These are phyloP conservation scores for Metschnikowia arizonensis DNA, from an alignment of 805 yeast genomes.

Conservation along the genomic window DNA sequence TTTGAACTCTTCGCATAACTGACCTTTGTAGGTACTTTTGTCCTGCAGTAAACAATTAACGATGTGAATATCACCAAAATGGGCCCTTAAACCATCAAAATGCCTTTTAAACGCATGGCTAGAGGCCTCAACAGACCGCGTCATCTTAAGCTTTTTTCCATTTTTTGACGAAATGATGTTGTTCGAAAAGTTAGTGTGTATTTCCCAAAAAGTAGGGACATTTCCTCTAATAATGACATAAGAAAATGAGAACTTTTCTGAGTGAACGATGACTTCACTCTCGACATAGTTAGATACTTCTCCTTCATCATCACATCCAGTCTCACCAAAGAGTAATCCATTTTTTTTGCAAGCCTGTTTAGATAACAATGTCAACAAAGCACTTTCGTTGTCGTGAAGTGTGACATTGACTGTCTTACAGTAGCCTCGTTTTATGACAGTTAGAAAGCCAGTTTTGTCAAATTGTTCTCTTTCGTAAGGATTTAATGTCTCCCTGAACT, in stretches of 20 bases:
- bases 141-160: conserved; percentile 43
- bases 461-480: conserved; percentile 37
- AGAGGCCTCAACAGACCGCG: conserved; percentile 51
- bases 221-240: conserved; percentile 49
- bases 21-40: conserved; percentile 41
- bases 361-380: conserved; percentile 46
- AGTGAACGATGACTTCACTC: conserved; percentile 46
- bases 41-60: conserved; percentile 47
- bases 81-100: conserved; percentile 44
- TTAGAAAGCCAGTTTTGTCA: conserved; percentile 45
- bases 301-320: conserved; percentile 57
- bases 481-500: conserved; percentile 43
- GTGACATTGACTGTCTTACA: conserved; percentile 42
- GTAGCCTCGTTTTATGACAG: conserved; percentile 49
- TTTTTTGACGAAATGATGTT: conserved; percentile 30
- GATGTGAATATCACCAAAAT: conserved; percentile 48
- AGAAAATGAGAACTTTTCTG: conserved; percentile 38
- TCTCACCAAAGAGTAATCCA: conserved; percentile 52
- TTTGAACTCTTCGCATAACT: conserved; percentile 37
- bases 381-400: conserved; percentile 29
- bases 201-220: conserved; percentile 53
- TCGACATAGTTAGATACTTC: conserved; percentile 50
- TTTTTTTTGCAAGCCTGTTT: conserved; percentile 47
- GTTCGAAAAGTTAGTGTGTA: conserved; percentile 40
- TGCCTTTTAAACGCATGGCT: conserved; percentile 50